Conservation (phyloP, 83 land plant species). For the Picea mariana region DNA sequence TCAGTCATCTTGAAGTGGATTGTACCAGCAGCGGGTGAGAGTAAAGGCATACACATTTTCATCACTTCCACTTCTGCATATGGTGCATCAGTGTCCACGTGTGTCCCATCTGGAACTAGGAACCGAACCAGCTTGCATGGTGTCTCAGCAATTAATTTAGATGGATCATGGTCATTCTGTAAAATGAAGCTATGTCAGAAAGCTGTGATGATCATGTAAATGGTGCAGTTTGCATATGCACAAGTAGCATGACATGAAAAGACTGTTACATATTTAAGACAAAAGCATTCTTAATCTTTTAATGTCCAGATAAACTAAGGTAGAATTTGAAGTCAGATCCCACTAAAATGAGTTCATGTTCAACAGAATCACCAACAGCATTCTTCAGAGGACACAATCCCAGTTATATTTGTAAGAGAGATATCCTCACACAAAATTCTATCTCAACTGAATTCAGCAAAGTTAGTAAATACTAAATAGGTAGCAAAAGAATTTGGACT, state of each 20-base stretch:
- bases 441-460: too few species aligned
- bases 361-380: too few species aligned
- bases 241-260: background rate
- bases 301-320: too few species aligned
- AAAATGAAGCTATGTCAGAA: conserved; percentile 2
- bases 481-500: too few species aligned
- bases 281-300: too few species aligned
- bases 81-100: conserved; percentile 82
- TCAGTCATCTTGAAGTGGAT: conserved; percentile 85
- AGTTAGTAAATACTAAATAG: too few species aligned
- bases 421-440: too few species aligned
- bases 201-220: background rate
- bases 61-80: conserved; percentile 99
- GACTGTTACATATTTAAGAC: too few species aligned
- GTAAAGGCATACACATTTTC: conserved; percentile 99
- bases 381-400: too few species aligned
- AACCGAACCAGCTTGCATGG: conserved; percentile 95
- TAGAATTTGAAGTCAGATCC: too few species aligned
- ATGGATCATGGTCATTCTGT: conserved; percentile 99
- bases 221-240: background rate
- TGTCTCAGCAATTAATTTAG: conserved; percentile 93
- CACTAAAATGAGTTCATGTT: too few species aligned
- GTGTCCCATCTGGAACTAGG: conserved; percentile 80
- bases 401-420: too few species aligned
- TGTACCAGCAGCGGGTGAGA: conserved; percentile 91